Evolutionary conservation across 2,329 filamentous ascomycete genomes (phyloP), one percentile per base, ranked within the genome.

Genomic region (Knufia petricola): DNA sequence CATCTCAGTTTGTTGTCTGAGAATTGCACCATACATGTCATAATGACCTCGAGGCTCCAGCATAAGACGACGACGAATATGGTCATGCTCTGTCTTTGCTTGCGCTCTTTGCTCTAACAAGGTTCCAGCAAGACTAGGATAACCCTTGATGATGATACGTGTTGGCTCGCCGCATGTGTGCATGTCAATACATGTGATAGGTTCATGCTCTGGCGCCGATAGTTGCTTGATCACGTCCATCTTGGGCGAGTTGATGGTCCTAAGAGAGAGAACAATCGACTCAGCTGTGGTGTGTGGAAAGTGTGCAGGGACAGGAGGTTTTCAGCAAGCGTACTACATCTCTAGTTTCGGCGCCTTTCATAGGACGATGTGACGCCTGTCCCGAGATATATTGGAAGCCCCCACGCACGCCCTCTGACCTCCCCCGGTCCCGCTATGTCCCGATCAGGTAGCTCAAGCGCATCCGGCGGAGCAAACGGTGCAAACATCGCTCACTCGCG

Each of bases 21-120:
- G 60, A 21, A 75, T 64, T 4, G 71, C 72, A 2, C 73, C 72
- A 51, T 75, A 75, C 73, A 75, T 76, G 49, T 72, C 73, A 12
- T 61, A 61, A 53, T 75, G 72, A 12, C 72, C 72, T 28, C 71
- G 66, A 4, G 72, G 72, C 51, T 75, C 73, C 3, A 68, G 61
- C 57, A 73, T 68, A 10, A 73, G 55, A 3, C 63, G 59, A 7
- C 59, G 59, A 1, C 71, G 69, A 50, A 73, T 56, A 21, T 69
- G 58, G 52, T 73, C 67, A 32, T 67, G 56, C 4, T 70, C 51
- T 3, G 56, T 24, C 41, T 63, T 63, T 3, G 67, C 65, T 53
- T 70, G 60, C 21, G 57, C 60, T 30, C 67, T 65, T 52, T 71
- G 66, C 24, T 66, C 61, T 0, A 71, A 60, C 0, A 74, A 63